Evolutionary conservation across 148 eudicot species (phyloP).

Genomic region (Cornus kousa): DNA sequence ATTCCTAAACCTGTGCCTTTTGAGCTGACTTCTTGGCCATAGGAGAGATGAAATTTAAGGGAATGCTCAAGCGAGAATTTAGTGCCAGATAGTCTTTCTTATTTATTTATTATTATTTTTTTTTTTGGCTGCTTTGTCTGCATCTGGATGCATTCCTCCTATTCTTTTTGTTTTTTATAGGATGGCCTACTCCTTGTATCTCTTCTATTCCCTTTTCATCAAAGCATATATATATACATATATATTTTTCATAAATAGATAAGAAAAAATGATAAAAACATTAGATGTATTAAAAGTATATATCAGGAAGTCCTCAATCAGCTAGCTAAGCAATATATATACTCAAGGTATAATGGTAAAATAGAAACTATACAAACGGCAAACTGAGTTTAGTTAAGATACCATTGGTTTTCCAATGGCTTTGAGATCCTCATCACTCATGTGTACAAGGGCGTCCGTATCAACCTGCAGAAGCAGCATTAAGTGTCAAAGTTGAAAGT

Average conservation of each 20-base stretch:
- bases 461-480: constrained; percentile 44
- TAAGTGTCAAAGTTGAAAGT: neutral
- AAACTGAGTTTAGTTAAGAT: neutral
- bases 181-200: neutral
- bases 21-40: no score
- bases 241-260: neutral
- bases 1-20: neutral
- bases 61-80: neutral
- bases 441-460: constrained; percentile 61
- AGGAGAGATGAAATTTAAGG: neutral
- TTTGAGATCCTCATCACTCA: constrained; percentile 59
- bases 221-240: neutral
- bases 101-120: no score
- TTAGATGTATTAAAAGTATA: neutral
- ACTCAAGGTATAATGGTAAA: neutral
- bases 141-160: neutral
- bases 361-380: neutral
- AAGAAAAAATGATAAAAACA: neutral
- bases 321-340: no score
- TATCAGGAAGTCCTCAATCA: neutral
- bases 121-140: neutral
- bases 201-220: neutral
- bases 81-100: neutral
- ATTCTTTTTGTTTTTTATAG: neutral
- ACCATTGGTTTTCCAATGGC: constrained; percentile 71